Evolutionary conservation across 495 filamentous ascomycete genomes (phyloP).

Genomic region (Aspergillus carlsbadensis): DNA sequence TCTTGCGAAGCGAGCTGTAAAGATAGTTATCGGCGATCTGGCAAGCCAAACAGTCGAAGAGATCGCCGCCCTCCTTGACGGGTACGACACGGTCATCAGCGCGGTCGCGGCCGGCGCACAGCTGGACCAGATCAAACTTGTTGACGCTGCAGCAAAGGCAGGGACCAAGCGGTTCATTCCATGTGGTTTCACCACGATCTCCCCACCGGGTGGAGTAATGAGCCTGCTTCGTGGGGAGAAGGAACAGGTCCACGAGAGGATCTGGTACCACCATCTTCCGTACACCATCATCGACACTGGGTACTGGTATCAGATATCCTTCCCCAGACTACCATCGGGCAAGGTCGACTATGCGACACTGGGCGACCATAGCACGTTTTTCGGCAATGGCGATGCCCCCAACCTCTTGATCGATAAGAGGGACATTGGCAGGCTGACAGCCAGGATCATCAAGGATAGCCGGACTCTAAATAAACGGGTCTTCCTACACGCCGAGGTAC

Average conservation of each 20-base stretch:
- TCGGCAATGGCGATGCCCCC: slow-evolving; percentile 32
- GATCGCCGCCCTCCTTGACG: background rate
- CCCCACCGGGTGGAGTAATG: background rate
- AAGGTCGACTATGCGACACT: slow-evolving; percentile 28
- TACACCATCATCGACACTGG: slow-evolving; percentile 52
- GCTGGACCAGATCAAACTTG: background rate
- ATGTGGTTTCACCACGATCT: background rate
- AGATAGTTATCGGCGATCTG: too few species aligned
- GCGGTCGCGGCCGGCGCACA: background rate
- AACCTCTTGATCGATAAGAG: slow-evolving; percentile 35
- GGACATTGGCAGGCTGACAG: slow-evolving; percentile 44
- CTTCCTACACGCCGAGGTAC: slow-evolving; percentile 33
- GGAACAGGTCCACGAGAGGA: slow-evolving; percentile 36
- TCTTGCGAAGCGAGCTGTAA: too few species aligned
- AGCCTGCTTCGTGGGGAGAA: slow-evolving; percentile 23
- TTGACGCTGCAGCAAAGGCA: background rate
- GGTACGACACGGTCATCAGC: background rate
- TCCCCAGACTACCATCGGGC: slow-evolving; percentile 38
- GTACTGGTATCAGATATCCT: slow-evolving; percentile 41
- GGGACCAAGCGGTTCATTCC: background rate
- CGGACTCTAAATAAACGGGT: slow-evolving; percentile 45
- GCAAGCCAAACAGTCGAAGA: background rate
- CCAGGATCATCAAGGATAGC: slow-evolving; percentile 39
- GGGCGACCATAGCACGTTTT: slow-evolving; percentile 17
- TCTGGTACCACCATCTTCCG: slow-evolving; percentile 31